These are phyloP conservation scores for Trichoderma orchidacearum DNA, from an alignment of 495 filamentous ascomycete species.

Conservation along the genomic window DNA sequence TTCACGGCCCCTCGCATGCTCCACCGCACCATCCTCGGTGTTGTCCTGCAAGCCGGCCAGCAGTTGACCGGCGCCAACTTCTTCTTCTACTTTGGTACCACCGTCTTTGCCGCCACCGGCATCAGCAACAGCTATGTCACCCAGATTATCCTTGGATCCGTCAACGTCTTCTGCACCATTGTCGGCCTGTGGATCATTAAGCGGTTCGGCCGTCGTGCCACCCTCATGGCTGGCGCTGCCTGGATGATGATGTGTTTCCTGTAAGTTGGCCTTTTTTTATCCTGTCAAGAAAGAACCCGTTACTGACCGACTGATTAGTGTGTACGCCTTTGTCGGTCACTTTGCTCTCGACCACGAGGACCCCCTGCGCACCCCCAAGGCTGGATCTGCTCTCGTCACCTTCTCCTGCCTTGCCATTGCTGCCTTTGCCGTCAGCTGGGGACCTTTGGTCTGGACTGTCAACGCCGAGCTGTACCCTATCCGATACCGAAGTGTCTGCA, in stretches of 20 bases:
- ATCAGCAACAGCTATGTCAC: slow-evolving; percentile 51
- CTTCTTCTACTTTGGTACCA: slow-evolving; percentile 41
- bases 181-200: slow-evolving; percentile 56
- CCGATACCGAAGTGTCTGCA: slow-evolving; percentile 59
- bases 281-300: slow-evolving; percentile 39
- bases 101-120: slow-evolving; percentile 50
- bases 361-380: slow-evolving; percentile 11
- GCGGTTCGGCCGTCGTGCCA: slow-evolving; percentile 52
- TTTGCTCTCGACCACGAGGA: slow-evolving; percentile 31
- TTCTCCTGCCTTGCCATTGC: slow-evolving; percentile 25
- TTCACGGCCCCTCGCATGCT: slow-evolving; percentile 61
- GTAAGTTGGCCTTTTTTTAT: slow-evolving; percentile 19
- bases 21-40: slow-evolving; percentile 55
- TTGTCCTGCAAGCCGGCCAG: slow-evolving; percentile 58
- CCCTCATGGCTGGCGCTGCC: slow-evolving; percentile 49
- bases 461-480: slow-evolving; percentile 73
- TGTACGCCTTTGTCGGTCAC: slow-evolving; percentile 56
- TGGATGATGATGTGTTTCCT: slow-evolving; percentile 61
- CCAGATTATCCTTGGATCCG: slow-evolving; percentile 52
- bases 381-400: slow-evolving; percentile 1
- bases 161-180: slow-evolving; percentile 57
- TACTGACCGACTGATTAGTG: slow-evolving; percentile 21
- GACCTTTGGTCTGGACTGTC: slow-evolving; percentile 71
- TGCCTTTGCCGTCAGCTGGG: slow-evolving; percentile 60
- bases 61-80: slow-evolving; percentile 47